Evolutionary conservation across 192 early-diverging fungal species (phyloP), one percentile per base, ranked within the genome.

Genomic region (Radiomyces spectabilis): DNA sequence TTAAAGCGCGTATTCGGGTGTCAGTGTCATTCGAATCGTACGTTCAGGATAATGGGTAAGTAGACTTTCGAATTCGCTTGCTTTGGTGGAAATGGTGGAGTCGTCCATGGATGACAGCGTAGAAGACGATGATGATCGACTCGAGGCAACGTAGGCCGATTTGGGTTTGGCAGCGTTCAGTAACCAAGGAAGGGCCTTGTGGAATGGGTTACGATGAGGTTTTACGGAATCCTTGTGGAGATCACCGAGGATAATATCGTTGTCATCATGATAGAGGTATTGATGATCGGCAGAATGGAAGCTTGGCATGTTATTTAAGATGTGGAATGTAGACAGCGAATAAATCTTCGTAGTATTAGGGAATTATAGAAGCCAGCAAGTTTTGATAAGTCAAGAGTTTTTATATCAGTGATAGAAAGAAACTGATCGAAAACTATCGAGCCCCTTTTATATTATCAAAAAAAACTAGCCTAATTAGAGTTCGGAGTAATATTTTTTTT

Each of bases 1-100:
- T 48, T 26, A 48, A 31, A 48, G 13, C 7, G 46, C 46, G 30
- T 29, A 48, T 4, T 48, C 46, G 27, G 46, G 46, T 29, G 46
- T 48, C 25, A 48, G 25, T 15, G 25, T 48, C 15, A 48, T 12
- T 26, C 29, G 24, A 27, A 48, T 27, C 5, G 46, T 48, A 9
- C 46, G 15, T 25, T 48, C 46, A 15, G 46, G 46, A 31, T 48
- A 48, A 31, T 48, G 25, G 6, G 24, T 29, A 15, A 48, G 24
- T 27, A 48, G 30, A 29, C 30, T 21, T 27, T 48, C 46, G 24
- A 48, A 29, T 48, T 48, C 46, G 6, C 24, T 15, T 31, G 24
- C 25, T 27, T 48, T 48, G 9, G 46, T 21, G 7, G 46, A 48
- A 21, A 48, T 27, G 6, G 46, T 21, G 13, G 24, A 21, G 9